Evolutionary conservation across 2,329 filamentous ascomycete species (phyloP), one percentile per base, ranked within the genome.

Genomic region (Pseudogymnoascus sp.): DNA sequence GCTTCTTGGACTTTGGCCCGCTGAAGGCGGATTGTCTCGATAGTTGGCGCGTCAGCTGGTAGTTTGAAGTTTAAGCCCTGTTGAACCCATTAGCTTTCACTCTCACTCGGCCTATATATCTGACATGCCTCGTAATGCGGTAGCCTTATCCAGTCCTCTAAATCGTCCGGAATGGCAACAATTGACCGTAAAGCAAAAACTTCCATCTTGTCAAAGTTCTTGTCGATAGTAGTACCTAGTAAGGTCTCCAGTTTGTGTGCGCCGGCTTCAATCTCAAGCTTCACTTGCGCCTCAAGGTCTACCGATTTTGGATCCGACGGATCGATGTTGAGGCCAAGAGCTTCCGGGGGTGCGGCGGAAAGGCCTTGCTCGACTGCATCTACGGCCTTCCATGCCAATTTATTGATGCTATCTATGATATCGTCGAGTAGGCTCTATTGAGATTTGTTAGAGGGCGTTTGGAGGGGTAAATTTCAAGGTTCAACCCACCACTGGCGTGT

Each of bases 351-450:
- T 2, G 89, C 87, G 60, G 83, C 82, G 59, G 91, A 80, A 19
- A 99, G 85, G 1, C 91, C 90, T 62, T 86, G 84, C 75, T 97
- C 94, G 67, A 97, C 86, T 65, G 89, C 91, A 70, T 91, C 90
- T 70, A 96, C 87, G 61, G 91, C 92, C 74, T 89, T 89, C 76
- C 96, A 94, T 71, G 94, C 89, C 70, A 97, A 84, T 71, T 93
- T 90, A 78, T 97, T 99, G 75, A 97, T 86, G 62, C 89, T 90
- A 80, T 97, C 97, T 78, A 97, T 96, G 69, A 97, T 92, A 77
- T 97, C 93, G 83, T 99, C 94, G 72, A 99, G 89, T 43, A 99
- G 85, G 65, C 90, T 90, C 92, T 96, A 70, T 26, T 14, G 45
- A 29, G 26, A 39, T 31, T 16, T 11, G 39, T 37, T 49, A 63